phyloP scores from a whole-genome alignment of 2,329 filamentous ascomycete species.

The Sporothrix brunneoviolacea region DNA sequence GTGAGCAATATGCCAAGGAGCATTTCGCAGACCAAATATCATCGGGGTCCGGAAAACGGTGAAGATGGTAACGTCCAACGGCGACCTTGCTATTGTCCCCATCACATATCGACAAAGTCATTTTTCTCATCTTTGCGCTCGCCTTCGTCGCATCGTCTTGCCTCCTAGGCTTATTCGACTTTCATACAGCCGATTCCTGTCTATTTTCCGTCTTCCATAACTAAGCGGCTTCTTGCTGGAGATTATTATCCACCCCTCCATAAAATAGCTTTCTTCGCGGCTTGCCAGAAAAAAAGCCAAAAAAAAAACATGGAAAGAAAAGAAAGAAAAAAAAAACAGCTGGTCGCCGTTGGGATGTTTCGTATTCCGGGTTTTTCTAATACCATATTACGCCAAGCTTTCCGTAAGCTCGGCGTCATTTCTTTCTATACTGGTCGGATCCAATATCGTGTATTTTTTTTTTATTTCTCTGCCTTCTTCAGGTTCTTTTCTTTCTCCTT shows the following conservation, averaged over 20 bases:
- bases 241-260: too few relatives aligned
- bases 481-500: not conserved
- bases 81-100: not conserved
- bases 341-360: not conserved
- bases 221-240: too few relatives aligned
- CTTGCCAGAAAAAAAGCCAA: too few relatives aligned
- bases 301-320: not conserved
- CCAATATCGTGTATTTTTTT: not conserved
- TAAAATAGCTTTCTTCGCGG: too few relatives aligned
- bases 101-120: not conserved
- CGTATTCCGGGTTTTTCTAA: not conserved
- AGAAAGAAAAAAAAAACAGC: not conserved
- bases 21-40: conserved; percentile 56
- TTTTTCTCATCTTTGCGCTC: not conserved
- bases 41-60: conserved; percentile 32
- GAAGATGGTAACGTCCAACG: conserved; percentile 11
- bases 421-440: not conserved
- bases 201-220: too few relatives aligned
- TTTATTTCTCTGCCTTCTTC: not conserved
- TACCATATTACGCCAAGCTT: not conserved
- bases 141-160: not conserved
- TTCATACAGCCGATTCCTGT: too few relatives aligned
- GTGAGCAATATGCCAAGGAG: conserved; percentile 86
- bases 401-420: not conserved
- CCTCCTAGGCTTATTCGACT: not conserved